Base-by-base conservation (phyloP, 306 rosid genomes). In the Begonia masoniana region DNA sequence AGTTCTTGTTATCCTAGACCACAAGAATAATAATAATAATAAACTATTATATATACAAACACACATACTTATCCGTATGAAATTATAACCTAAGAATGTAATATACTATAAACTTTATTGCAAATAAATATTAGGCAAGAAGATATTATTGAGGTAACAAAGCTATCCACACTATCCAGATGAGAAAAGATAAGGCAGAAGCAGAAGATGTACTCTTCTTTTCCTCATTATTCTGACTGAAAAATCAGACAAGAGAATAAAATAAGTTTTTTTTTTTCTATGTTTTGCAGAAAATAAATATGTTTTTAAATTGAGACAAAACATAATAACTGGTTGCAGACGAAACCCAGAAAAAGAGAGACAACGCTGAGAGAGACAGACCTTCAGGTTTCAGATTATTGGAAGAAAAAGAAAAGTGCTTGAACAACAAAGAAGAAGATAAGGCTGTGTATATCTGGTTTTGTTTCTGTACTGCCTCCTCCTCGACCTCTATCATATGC, bases 281-380 rank as follows among this genome's bases (percentile, higher is more conserved):
- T 17, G 10, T 0, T 49, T 31, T 31, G 39, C 39, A 31, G 39
- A 31, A 7, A 31, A 31, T 31, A 31, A 31, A 31, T 5, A 5
- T 31, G 39, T 31, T 31, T 31, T 31, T 31, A 4, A 7, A 31
- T 31, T 31, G 9, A 4, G 39, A 31, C 39, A 31, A 31, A 31
- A 5, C 35, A 31, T 31, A 31, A 31, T 7, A 31, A 7, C 23
- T 14, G n/a, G 8, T 10, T 50, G 16, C 55, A 51, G 55, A 51
- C 55, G 15, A 51, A 51, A 13, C 15, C 35, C 54, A 19, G 55
- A 23, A 51, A 31, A 31, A 7, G 55, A 19, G 55, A 51, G 55
- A 51, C 39, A 21, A 23, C 2, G 8, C 6, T 10, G 26, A 17
- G 26, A 16, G 26, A 15, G 31, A 14, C 3, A 13, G 9, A 13